Evolutionary conservation across 2,329 filamentous ascomycete genomes (phyloP).

Genomic region (Leptosphaerulina australis): DNA sequence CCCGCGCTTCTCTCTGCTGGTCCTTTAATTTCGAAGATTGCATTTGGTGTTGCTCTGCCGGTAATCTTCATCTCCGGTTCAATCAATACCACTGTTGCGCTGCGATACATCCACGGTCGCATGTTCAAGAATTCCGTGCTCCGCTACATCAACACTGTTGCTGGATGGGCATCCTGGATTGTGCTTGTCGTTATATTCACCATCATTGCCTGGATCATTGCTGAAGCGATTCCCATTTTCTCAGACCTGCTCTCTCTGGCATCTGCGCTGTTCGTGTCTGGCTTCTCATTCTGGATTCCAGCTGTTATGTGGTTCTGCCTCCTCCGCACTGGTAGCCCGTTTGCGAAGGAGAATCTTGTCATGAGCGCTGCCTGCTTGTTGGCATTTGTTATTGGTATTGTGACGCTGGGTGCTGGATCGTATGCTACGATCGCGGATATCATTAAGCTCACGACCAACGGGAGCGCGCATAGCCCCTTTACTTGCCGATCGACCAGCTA

Average conservation of each 20-base stretch:
- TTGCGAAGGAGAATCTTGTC: slow-evolving; percentile 14
- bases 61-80: slow-evolving; percentile 23
- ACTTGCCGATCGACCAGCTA: slow-evolving; percentile 16
- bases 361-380: slow-evolving; percentile 16
- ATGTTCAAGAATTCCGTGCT: slow-evolving; percentile 24
- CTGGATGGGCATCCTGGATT: slow-evolving; percentile 20
- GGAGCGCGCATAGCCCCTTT: slow-evolving; percentile 20
- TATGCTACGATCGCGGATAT: slow-evolving; percentile 23
- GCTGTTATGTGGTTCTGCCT: slow-evolving; percentile 22
- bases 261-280: slow-evolving; percentile 20
- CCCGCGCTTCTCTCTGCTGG: slow-evolving; percentile 18
- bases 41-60: slow-evolving; percentile 18
- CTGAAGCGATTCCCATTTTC: slow-evolving; percentile 24
- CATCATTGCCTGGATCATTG: slow-evolving; percentile 22
- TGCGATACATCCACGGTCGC: slow-evolving; percentile 24
- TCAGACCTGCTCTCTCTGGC: slow-evolving; percentile 22
- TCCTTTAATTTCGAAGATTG: slow-evolving; percentile 17
- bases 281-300: slow-evolving; percentile 23
- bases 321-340: slow-evolving; percentile 13
- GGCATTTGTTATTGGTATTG: slow-evolving; percentile 18
- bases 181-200: slow-evolving; percentile 21
- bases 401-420: slow-evolving; percentile 17
- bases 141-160: slow-evolving; percentile 21
- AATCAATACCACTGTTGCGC: slow-evolving; percentile 24
- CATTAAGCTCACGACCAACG: slow-evolving; percentile 14